Evolutionary conservation across 768 basidiomycete genomes (phyloP), one percentile per base, ranked within the genome.

Genomic region (Suillus placidus): DNA sequence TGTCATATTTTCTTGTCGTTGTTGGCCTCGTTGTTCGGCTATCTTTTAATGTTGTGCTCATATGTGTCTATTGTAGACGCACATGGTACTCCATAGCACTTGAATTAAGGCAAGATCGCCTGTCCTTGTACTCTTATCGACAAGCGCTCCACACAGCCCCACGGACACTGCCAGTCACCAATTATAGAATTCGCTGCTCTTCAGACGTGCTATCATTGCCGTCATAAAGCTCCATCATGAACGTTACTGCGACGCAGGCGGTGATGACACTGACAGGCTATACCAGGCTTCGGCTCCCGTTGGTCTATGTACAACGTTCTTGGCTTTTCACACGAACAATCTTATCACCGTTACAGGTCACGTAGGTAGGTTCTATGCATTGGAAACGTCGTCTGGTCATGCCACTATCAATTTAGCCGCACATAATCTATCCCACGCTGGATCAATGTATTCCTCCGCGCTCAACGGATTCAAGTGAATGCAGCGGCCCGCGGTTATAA

Each of bases 171-270:
- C 51, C 51, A 26, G 12, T 20, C 40, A n/a, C 58, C 58, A 60
- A 60, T 60, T 60, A 60, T 60, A 60, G 58, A 30, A 40, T 30
- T 18, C 16, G 5, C 58, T 60, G 26, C 58, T 60, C 40, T 42
- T 12, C 38, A 60, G 40, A 42, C 40, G 18, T 55, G 54, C 45
- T 12, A 47, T 47, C n/a, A 47, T 6, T 55, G 54, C 58, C 40
- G 58, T 60, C 58, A n/a, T n/a, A n/a, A n/a, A n/a, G n/a, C n/a
- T n/a, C n/a, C n/a, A 60, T 60, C 26, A 40, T 60, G 38, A 60
- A 60, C 58, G 26, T 42, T 60, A 55, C 54, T 55, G 18, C 40
- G 38, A 60, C 38, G 18, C 40, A 30, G 58, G 58, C 58, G 57
- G 26, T 42, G 58, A 60, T 43, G 26, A 57, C n/a, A 57, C 35